Base-by-base conservation (phyloP, 2,329 filamentous ascomycete genomes). In the Verticillium zaregamsianum region DNA sequence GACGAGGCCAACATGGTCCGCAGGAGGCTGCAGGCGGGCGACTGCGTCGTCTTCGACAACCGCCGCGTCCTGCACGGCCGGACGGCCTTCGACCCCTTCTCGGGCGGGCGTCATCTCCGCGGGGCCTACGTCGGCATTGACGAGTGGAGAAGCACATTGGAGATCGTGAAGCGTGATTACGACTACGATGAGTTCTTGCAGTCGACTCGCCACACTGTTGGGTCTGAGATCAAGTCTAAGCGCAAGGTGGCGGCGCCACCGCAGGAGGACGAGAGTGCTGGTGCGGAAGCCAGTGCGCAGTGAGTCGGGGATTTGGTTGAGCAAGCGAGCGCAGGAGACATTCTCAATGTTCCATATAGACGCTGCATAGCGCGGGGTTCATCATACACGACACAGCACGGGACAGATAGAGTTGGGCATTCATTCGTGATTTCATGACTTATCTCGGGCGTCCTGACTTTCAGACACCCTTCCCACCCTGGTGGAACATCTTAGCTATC, bases 1-100 rank as follows among this genome's bases (percentile, higher is more conserved):
- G 71, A 79, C 1, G 76, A 81, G 0, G 71, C 78, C 4, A 85
- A 85, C 63, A 75, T 92, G 59, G 90, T 89, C 70, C 83, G 94
- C 78, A 81, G 89, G 62, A 89, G 89, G 74, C 79, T 97, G 74
- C 79, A 86, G 60, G 87, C 90, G 4, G 95, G 94, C 3, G 91
- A 97, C 70, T 96, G 92, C 71, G 93, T 93, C 14, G 82, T 99
- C n/a, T 98, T 99, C 71, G 90, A 96, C 72, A 98, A 98, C 71
- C 78, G 87, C 63, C 83, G 94, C 20, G 82, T 96, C n/a, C 75
- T 96, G 71, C 95, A 98, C 78, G 94, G 93, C 0, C 82, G 95
- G 4, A 83, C 81, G 17, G 85, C 87, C 33, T 98, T 98, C 74
- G 87, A 94, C 71, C 76, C 80, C 0, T 76, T 76, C 0, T 81